phyloP scores from a whole-genome alignment of 2,329 filamentous ascomycete genomes.

The Fusarium pininemorale region DNA sequence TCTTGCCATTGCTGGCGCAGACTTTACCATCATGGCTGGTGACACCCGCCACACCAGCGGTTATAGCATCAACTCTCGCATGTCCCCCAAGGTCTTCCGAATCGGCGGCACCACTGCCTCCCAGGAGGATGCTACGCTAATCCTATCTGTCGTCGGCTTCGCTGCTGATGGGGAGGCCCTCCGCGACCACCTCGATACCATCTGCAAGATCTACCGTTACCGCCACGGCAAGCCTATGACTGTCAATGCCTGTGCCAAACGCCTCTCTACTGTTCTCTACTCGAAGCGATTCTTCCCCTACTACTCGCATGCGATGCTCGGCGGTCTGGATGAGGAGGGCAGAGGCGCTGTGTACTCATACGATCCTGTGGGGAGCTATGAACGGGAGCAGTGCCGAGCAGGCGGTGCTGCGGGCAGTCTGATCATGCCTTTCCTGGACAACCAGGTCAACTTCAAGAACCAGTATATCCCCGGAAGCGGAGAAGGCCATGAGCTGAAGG shows the following conservation, averaged over 20 bases:
- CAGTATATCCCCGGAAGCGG: slow-evolving; percentile 92
- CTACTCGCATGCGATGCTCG: slow-evolving; percentile 95
- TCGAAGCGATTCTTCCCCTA: slow-evolving; percentile 99
- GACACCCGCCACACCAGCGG: slow-evolving; percentile 95
- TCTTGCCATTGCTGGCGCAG: slow-evolving; percentile 89
- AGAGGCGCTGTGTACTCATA: slow-evolving; percentile 96
- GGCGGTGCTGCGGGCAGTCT: slow-evolving; percentile 91
- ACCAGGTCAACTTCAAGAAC: slow-evolving; percentile 99
- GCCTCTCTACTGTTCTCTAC: slow-evolving; percentile 94
- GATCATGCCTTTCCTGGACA: slow-evolving; percentile 99
- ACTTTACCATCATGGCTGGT: slow-evolving; percentile 96
- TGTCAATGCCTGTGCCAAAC: slow-evolving; percentile 92
- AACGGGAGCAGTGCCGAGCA: slow-evolving; percentile 94
- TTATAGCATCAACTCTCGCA: slow-evolving; percentile 99
- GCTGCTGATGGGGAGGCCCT: slow-evolving; percentile 93
- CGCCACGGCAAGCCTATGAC: slow-evolving; percentile 97
- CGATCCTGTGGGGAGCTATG: slow-evolving; percentile 97
- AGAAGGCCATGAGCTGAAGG: slow-evolving; percentile 80
- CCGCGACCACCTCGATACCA: slow-evolving; percentile 90
- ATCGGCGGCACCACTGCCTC: slow-evolving; percentile 91
- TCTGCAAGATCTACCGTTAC: slow-evolving; percentile 99
- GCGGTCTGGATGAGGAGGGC: slow-evolving; percentile 92
- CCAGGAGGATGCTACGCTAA: slow-evolving; percentile 84
- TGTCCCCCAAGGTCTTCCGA: slow-evolving; percentile 95
- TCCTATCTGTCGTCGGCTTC: slow-evolving; percentile 94